Evolutionary conservation across 768 basidiomycete genomes (phyloP), one percentile per base, ranked within the genome.

Genomic region (Cubamyces sp.): DNA sequence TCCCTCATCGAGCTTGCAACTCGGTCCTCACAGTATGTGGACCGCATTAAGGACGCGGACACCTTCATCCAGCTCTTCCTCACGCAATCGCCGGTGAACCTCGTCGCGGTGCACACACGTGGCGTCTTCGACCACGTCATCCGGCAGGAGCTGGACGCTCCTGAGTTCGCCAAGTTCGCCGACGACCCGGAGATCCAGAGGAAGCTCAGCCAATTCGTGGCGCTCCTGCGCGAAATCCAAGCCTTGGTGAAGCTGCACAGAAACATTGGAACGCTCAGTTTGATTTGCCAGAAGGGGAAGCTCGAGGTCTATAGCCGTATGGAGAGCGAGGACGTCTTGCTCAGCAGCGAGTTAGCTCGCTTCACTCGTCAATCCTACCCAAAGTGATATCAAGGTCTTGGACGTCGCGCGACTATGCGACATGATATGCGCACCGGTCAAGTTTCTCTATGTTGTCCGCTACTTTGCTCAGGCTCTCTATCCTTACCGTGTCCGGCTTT

Each of bases 11-110:
- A 74, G 59, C 58, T 74, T 28, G 68, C 67, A 40, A 74, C 74
- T 21, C 69, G 70, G 18, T 69, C 72, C 11, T 19, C 14, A 11
- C 57, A 48, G 28, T 66, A 50, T 41, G 49, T 63, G 12, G 45
- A 57, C 43, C 41, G 43, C 26, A 64, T 69, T 55, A 76, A 85
- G 66, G 87, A 85, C 86, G 76, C 70, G 37, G 86, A 88, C 16
- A 76, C 77, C 0, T 90, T 84, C 70, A 82, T 85, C 0, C 89
- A 91, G 68, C 72, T 91, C 12, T 88, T 81, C 71, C 80, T 92
- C 59, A 89, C 90, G 5, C 87, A 88, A 69, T 90, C 87, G 0
- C 74, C 80, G 0, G 80, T 83, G 61, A 78, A 86, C 60, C 84
- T 83, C 68, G 73, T 89, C 53, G 89, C 82, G 0, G 74, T 82